Conservation (phyloP, 208 protist genomes). For the Wallacemonas collosoma region DNA sequence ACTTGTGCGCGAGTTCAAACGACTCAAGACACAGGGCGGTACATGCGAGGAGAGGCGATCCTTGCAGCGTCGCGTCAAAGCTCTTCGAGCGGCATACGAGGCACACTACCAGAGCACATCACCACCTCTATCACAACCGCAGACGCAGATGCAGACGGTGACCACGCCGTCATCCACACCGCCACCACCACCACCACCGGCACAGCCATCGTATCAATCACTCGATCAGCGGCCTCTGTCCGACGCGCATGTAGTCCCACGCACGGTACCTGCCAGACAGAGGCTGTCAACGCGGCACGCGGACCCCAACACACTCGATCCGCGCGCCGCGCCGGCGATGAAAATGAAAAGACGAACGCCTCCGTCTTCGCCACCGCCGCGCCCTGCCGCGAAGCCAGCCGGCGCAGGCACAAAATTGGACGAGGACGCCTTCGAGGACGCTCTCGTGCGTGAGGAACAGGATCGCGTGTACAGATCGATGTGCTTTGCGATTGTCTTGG, state of each 20-base stretch:
- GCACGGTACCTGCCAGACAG: neutral
- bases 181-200: neutral
- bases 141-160: too few relatives aligned
- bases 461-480: constrained; percentile 30
- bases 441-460: constrained; percentile 7
- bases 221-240: too few relatives aligned
- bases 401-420: neutral
- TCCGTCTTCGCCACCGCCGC: neutral
- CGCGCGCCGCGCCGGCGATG: too few relatives aligned
- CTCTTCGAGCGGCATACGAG: constrained; percentile 26
- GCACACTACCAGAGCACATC: neutral
- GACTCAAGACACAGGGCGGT: constrained; percentile 41
- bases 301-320: constrained; percentile 4
- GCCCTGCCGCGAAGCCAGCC: neutral
- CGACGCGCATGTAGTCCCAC: too few relatives aligned
- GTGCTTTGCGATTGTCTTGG: constrained; percentile 54
- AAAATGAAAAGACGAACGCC: neutral
- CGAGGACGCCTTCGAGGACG: constrained; percentile 13
- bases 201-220: neutral
- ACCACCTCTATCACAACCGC: too few relatives aligned
- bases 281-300: neutral
- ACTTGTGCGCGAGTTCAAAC: constrained; percentile 39
- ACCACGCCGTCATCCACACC: neutral
- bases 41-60: constrained; percentile 27
- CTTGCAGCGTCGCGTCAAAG: constrained; percentile 29